Base-by-base conservation (phyloP, 208 protist species). In the Trypanosoma rangeli region DNA sequence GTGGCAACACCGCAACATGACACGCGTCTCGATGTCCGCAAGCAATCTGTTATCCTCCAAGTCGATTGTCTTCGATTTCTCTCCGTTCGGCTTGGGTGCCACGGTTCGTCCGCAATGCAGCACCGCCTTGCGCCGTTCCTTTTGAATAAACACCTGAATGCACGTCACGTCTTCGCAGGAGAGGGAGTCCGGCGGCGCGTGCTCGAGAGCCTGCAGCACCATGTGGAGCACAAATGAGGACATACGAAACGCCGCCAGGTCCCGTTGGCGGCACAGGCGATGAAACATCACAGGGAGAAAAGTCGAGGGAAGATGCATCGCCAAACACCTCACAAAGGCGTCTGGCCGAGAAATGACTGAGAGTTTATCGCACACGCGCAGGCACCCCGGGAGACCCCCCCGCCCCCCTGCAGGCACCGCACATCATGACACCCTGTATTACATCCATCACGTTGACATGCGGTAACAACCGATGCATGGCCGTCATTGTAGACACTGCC, bases 401-500 rank as follows among this genome's bases (percentile, higher is more conserved):
- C n/a, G 20, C n/a, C 26, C n/a, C 13, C 37, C 10, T 26, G 20
- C 37, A 44, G 3, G 2, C 44, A 1, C 61, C 59, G n/a, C 48
- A 62, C 28, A 62, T 39, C 35, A 61, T 56, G 28, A 37, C 31
- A 46, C 39, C 48, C 31, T 76, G 64, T 7, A 76, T 18, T 13
- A 71, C 16, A 22, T 71, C 71, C 35, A 71, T 13, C 22, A 71
- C 46, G 56, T 70, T 33, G 24, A 37, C 42, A 57, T 76, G 58
- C 28, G 71, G 71, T n/a, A 76, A 31, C n/a, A 76, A 35, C 13
- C 39, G 46, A 66, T 76, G 44, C n/a, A 76, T 33, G 55, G 64
- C 64, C 20, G 46, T 76, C 22, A 71, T 5, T 18, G 24, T 64
- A 22, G 55, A 59, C 20, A 26, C n/a, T 18, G 28, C 20, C 28